phyloP scores from a whole-genome alignment of 352 stramenopile species.

The Phytophthora pluvialis region DNA sequence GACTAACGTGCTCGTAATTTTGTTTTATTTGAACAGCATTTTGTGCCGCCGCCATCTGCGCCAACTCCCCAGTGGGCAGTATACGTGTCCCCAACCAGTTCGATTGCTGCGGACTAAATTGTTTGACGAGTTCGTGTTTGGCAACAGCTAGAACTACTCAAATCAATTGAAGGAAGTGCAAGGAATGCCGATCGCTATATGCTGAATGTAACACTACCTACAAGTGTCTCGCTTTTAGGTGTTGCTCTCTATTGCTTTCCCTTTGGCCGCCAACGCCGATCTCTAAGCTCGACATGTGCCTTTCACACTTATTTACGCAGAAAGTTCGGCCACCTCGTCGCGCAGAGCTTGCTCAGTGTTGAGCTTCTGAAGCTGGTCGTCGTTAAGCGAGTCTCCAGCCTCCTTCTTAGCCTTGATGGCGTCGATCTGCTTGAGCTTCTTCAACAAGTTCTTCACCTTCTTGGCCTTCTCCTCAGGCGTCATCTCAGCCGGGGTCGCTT shows the following conservation, averaged over 20 bases:
- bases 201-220: conserved; percentile 6
- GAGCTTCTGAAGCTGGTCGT: conserved; percentile 84
- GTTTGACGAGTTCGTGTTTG: neutral
- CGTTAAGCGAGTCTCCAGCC: conserved; percentile 76
- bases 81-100: conserved; percentile 6
- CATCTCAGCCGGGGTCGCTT: conserved; percentile 40
- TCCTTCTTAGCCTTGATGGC: conserved; percentile 81
- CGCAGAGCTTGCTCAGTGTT: conserved; percentile 65
- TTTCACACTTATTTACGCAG: conserved; percentile 30
- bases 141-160: conserved; percentile 2
- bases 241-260: conserved; percentile 18
- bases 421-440: conserved; percentile 91
- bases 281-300: conserved; percentile 11
- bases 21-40: conserved; percentile 41
- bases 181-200: conserved; percentile 8
- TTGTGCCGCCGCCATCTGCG: conserved; percentile 41
- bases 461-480: conserved; percentile 86
- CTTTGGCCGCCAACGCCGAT: neutral
- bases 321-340: conserved; percentile 72
- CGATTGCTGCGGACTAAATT: neutral
- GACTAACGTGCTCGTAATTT: conserved; percentile 8
- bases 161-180: conserved; percentile 8
- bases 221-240: neutral
- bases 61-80: conserved; percentile 40
- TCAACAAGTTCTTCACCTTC: conserved; percentile 82